Base-by-base conservation (phyloP, 2,329 filamentous ascomycete genomes). In the Ambrosiella cleistominuta region DNA sequence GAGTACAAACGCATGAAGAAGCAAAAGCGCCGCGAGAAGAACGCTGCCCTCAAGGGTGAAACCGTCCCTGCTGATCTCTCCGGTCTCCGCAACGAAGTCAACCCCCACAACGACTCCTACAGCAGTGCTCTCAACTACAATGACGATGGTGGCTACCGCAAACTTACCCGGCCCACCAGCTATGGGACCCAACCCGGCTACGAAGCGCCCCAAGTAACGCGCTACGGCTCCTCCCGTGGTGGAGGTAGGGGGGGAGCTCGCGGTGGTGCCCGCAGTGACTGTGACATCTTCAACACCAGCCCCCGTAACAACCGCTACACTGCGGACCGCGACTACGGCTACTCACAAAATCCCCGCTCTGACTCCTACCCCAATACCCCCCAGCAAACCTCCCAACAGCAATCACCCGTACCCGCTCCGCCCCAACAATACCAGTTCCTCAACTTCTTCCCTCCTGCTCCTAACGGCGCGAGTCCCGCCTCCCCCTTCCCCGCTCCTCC, bases 1-100 rank as follows among this genome's bases (percentile, higher is more conserved):
- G 87, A 89, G 64, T 81, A 88, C 67, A 94, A 85, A 71, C 74
- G 79, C 59, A 76, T 77, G 61, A 65, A 81, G 56, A 89, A 89
- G 70, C 77, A 82, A 62, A 84, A 84, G 69, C 80, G 78, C 65
- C 73, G 72, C 61, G 72, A 70, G 56, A 75, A 69, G 61, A 70
- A 69, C 45, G 49, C 9, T 4, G 12, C n/a, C n/a, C 3, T 42
- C 36, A 56, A 56, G 19, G 49, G 49, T 42, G 47, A 57, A 49
- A 71, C 68, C 19, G 68, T 69, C 38, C 17, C 27, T 8, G 7
- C 54, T 36, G 52, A 42, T 9, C 17, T 53, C 19, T 68, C 69
- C 53, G 66, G 68, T 13, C 64, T 68, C 35, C 67, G 68, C 62
- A 65, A 64, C 35, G 64, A 60, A 66, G 60, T 66, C 63, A 71